A percentile compares a stretch with the other conserved stretches of the same genome.
phyloP scores from a whole-genome alignment of 352 stramenopile genomes.

The Phytophthora sojae region DNA sequence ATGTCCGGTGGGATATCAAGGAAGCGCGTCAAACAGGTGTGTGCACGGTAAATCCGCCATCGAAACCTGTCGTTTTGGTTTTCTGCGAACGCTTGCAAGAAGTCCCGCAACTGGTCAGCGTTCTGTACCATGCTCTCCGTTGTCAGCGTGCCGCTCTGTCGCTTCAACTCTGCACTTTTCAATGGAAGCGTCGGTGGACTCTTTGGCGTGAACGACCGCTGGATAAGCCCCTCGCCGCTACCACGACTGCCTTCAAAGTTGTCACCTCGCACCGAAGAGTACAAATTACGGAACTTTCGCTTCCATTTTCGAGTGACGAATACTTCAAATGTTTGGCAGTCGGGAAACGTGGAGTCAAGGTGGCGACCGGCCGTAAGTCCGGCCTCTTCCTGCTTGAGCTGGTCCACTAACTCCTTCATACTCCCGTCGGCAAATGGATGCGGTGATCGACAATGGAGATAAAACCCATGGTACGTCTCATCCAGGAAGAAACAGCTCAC shows the following conservation, averaged over 20 bases:
- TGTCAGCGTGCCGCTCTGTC: conserved; percentile 18
- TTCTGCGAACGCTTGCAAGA: conserved; percentile 87
- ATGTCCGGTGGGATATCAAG: conserved; percentile 81
- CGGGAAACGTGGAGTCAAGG: conserved; percentile 78
- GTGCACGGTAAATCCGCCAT: conserved; percentile 83
- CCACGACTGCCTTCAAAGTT: conserved; percentile 19
- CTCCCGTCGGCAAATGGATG: conserved; percentile 93
- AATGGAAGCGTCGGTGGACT: conserved; percentile 21
- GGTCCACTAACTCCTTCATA: conserved; percentile 93
- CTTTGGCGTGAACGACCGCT: conserved; percentile 43
- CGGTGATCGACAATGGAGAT: conserved; percentile 94
- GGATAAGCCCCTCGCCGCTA: conserved; percentile 30
- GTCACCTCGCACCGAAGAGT: conserved; percentile 48
- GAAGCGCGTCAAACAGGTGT: conserved; percentile 72
- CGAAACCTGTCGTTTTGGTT: conserved; percentile 82
- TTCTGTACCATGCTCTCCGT: conserved; percentile 68
- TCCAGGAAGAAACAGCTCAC: conserved; percentile 92
- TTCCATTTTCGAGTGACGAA: conserved; percentile 91
- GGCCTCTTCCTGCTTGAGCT: conserved; percentile 92
- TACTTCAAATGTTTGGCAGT: conserved; percentile 94
- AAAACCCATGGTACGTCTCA: conserved; percentile 94
- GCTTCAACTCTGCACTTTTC: conserved; percentile 30
- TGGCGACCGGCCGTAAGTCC: conserved; percentile 87
- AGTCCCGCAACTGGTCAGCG: conserved; percentile 64
- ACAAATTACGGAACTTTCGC: conserved; percentile 79